Evolutionary conservation across 495 filamentous ascomycete species (phyloP), one percentile per base, ranked within the genome.

Genomic region (Geoglossum glabrum): DNA sequence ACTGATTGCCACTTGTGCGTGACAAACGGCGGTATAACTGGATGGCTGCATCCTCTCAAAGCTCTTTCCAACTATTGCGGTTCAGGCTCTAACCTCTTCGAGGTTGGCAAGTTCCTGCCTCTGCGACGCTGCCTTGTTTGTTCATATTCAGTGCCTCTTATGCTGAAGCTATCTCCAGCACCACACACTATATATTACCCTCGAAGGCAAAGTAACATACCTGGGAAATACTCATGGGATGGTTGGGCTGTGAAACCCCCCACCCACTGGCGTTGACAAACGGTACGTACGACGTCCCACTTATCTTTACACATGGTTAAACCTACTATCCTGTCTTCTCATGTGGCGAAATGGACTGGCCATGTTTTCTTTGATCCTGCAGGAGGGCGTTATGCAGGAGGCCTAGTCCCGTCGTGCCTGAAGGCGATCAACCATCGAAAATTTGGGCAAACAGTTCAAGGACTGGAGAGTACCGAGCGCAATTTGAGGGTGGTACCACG

Each of bases 21-120:
- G 40, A 52, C 49, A 52, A 52, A 52, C 49, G 49, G 49, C 49
- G 49, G 49, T 52, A 52, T 27, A 52, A 52, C 49, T 52, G 49
- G 49, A 52, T 52, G 49, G 49, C 49, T 30, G 49, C 49, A 52
- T 52, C 49, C 25, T 17, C 23, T 30, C 17, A 31, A 26, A 52
- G n/a, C n/a, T 27, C 17, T 52, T 4, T 45, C 17, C 28, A 52
- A 31, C 49, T 19, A 28, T 52, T 52, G 49, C 28, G 25, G 49
- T 30, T 27, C n/a, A 30, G 49, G 30, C 49, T 15, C 2, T 52
- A 52, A 15, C 49, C 28, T 13, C 2, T 8, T 52, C 49, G 49
- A 52, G 49, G 26, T n/a, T 52, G 49, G 17, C 49, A 52, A 52
- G 23, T 26, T 52, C 28, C 49, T 21, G 49, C 19, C 23, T 31